phyloP scores from a whole-genome alignment of 2,329 filamentous ascomycete genomes.

The Akanthomyces muscarius region DNA sequence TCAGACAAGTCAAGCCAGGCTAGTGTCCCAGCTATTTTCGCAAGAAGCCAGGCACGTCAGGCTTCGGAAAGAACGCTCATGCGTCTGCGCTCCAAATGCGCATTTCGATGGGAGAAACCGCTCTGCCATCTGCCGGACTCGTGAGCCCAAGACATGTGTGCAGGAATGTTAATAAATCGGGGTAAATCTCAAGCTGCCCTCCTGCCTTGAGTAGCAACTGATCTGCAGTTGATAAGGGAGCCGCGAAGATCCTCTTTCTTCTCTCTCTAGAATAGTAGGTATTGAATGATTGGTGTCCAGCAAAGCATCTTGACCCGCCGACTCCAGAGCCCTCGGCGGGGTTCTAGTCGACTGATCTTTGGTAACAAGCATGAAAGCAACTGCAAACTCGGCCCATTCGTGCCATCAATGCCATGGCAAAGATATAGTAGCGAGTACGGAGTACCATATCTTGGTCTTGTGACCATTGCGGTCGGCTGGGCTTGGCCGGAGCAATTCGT shows the following conservation, averaged over 20 bases:
- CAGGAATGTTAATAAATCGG: background rate
- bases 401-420: background rate
- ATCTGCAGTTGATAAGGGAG: background rate
- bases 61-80: background rate
- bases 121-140: background rate
- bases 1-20: background rate
- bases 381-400: background rate
- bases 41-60: background rate
- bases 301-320: background rate
- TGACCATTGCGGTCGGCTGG: background rate
- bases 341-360: background rate
- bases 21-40: background rate
- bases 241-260: background rate
- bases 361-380: background rate
- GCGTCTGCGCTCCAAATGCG: background rate
- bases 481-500: background rate
- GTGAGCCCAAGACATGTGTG: background rate
- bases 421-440: background rate
- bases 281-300: background rate
- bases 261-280: background rate
- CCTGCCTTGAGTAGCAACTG: slow-evolving; percentile 4
- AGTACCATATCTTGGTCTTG: background rate
- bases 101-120: background rate
- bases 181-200: background rate
- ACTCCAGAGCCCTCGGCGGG: background rate